Base-by-base conservation (phyloP, 176 grass and related monocot genomes). In the Aechmea fasciata region DNA sequence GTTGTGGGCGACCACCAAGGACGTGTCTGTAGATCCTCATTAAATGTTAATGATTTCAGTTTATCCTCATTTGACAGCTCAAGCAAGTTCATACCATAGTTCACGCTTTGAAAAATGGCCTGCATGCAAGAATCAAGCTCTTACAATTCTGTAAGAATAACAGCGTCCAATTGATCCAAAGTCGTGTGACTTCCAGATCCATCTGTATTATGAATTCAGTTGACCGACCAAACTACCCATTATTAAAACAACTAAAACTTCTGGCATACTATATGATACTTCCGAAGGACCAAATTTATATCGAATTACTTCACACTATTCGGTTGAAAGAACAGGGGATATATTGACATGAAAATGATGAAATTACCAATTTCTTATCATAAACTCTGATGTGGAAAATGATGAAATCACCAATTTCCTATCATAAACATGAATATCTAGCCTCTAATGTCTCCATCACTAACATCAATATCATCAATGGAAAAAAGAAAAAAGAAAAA, bases 1-100 rank as follows among this genome's bases (percentile, higher is more conserved):
- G 82, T 69, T 69, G 73, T 85, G 61, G 90, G 87, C 18, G 89
- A 83, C 95, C 95, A 99, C 95, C 87, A 99, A 75, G 95, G 95
- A 11, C 95, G 80, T 65, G 84, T 71, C 51, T 99, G 75, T 73
- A 85, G 69, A 86, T 94, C 87, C 90, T 85, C 87, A 82, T 93
- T 99, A 69, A 85, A 90, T 51, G 87, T 88, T 66, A 90, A 77
- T 24, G 69, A 76, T 75, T 82, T 79, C 80, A 99, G 57, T 67
- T 71, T 93, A 50, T 99, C 81, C 22, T 83, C 77, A 69, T 74
- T 87, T 78, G 89, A 84, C 66, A 90, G 57, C 47, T 90, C 84
- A 88, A 99, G 87, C 49, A 87, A 87, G 63, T 81, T 82, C 57
- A 63, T 49, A 54, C 95, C 95, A 67, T 88, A 66, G 70, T 77